phyloP scores from a whole-genome alignment of 1,284 basidiomycete species.

The Termitomyces sp. region DNA sequence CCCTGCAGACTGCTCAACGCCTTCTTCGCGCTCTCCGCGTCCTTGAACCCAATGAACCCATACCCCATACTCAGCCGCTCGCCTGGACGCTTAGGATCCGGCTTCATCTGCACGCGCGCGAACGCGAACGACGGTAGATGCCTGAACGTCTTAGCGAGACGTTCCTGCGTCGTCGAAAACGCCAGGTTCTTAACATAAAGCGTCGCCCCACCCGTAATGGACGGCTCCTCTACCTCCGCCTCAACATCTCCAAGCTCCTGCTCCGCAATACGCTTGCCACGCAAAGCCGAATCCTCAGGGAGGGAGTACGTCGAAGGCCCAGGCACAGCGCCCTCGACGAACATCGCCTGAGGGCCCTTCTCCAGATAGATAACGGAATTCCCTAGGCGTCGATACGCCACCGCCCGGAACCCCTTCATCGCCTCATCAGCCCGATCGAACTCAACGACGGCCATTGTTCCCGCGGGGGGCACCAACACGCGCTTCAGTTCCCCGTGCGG shows the following conservation, averaged over 20 bases:
- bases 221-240: constrained; percentile 37
- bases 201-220: constrained; percentile 70
- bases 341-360: constrained; percentile 85
- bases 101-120: constrained; percentile 88
- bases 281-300: constrained; percentile 15
- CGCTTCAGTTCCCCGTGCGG: constrained; percentile 73
- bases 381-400: constrained; percentile 86
- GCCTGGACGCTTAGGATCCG: constrained; percentile 70
- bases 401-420: constrained; percentile 69
- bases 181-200: constrained; percentile 94
- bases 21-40: constrained; percentile 65
- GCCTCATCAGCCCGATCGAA: constrained; percentile 73
- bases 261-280: constrained; percentile 42
- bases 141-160: constrained; percentile 69
- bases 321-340: constrained; percentile 35
- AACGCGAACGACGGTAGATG: constrained; percentile 82
- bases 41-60: constrained; percentile 92
- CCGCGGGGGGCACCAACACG: constrained; percentile 86
- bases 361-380: constrained; percentile 92
- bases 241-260: constrained; percentile 26
- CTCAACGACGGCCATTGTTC: constrained; percentile 92
- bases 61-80: constrained; percentile 87
- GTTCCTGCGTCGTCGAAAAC: constrained; percentile 82
- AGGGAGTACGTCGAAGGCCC: constrained; percentile 12
- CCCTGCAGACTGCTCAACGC: constrained; percentile 82